phyloP scores from a whole-genome alignment of 768 basidiomycete genomes.

The Lepiota brunneoincarnata region DNA sequence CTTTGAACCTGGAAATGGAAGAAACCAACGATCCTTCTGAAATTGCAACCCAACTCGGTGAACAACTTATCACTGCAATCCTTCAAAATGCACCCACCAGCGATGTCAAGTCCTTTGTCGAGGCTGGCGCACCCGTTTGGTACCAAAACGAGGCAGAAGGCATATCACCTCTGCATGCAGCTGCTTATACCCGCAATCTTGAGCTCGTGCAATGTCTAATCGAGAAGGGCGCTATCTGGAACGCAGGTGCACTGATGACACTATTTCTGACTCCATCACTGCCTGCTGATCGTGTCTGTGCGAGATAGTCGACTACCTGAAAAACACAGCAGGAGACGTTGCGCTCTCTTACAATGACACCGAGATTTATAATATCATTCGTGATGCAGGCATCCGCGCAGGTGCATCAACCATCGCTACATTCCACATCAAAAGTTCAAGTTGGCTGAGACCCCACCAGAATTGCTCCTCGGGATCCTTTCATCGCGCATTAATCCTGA shows the following conservation, averaged over 20 bases:
- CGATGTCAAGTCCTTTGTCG: constrained; percentile 47
- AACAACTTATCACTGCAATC: constrained; percentile 57
- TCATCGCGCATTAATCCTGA: constrained; percentile 36
- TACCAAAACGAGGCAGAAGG: constrained; percentile 82
- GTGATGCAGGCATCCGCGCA: constrained; percentile 91
- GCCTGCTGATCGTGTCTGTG: neutral
- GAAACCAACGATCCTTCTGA: constrained; percentile 32
- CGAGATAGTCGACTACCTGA: constrained; percentile 65
- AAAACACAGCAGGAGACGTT: constrained; percentile 87
- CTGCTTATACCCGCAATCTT: constrained; percentile 67
- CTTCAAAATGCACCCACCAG: constrained; percentile 45
- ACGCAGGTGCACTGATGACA: constrained; percentile 53
- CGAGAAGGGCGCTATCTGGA: constrained; percentile 88
- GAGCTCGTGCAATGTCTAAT: constrained; percentile 68
- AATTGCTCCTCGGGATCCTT: constrained; percentile 68
- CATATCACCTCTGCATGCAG: constrained; percentile 83
- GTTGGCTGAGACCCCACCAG: constrained; percentile 34
- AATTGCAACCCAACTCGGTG: constrained; percentile 52
- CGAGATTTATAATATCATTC: constrained; percentile 70
- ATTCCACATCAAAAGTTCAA: neutral
- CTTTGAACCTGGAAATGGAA: constrained; percentile 12
- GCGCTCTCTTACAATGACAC: constrained; percentile 82
- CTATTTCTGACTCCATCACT: neutral
- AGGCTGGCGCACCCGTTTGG: constrained; percentile 81
- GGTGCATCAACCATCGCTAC: constrained; percentile 46